phyloP scores from a whole-genome alignment of 2,329 filamentous ascomycete species.

The Talaromyces amestolkiae region DNA sequence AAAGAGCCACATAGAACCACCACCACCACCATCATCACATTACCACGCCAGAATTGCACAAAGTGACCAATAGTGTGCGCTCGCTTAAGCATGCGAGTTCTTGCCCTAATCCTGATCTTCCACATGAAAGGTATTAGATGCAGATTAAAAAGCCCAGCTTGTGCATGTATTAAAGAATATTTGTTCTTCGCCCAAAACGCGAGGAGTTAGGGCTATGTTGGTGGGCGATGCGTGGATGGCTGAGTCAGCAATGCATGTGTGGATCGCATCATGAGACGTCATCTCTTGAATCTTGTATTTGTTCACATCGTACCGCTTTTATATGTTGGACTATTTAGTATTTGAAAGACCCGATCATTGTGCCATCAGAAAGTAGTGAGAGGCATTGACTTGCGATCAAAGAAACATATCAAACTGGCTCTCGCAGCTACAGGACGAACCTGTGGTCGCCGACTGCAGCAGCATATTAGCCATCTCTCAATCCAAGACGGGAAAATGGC shows the following conservation, averaged over 20 bases:
- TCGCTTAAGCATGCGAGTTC: neutral
- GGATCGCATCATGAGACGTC: slow-evolving; percentile 5
- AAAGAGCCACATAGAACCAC: slow-evolving; percentile 1
- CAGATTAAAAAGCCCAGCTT: neutral
- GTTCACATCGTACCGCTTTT: neutral
- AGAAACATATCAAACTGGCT: slow-evolving; percentile 12
- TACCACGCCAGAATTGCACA: neutral
- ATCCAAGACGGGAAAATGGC: neutral
- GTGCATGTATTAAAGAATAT: neutral
- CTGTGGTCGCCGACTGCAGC: slow-evolving; percentile 16
- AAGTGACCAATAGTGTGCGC: neutral
- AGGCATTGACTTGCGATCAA: neutral
- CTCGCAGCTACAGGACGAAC: slow-evolving; percentile 2
- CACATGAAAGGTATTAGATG: neutral
- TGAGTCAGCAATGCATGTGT: neutral
- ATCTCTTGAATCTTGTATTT: neutral
- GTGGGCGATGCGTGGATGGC: neutral
- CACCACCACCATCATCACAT: neutral
- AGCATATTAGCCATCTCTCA: slow-evolving; percentile 15
- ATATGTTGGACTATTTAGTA: neutral
- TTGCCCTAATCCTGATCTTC: neutral
- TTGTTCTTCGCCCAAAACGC: neutral
- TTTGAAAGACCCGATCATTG: neutral
- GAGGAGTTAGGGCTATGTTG: slow-evolving; percentile 8
- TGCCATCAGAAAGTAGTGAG: neutral